Evolutionary conservation across 805 yeast genomes (phyloP).

Genomic region (Kuraishia molischiana): DNA sequence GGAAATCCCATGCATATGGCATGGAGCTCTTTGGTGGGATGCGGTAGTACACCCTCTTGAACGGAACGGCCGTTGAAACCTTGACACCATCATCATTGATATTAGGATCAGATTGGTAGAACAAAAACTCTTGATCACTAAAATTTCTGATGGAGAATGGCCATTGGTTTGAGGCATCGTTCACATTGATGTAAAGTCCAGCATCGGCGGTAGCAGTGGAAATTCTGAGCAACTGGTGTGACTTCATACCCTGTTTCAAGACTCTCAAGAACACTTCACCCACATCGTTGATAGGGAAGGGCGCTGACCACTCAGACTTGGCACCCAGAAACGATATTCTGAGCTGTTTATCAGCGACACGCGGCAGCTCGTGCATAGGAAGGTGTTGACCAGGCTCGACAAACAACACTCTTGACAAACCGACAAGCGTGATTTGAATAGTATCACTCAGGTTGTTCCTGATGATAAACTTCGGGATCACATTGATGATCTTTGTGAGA

Average conservation of each 20-base stretch:
- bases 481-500: constrained; percentile 63
- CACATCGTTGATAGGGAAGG: constrained; percentile 74
- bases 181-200: constrained; percentile 66
- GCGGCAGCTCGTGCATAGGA: constrained; percentile 59
- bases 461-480: constrained; percentile 77
- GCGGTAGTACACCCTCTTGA: constrained; percentile 70
- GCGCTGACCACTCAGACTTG: constrained; percentile 72
- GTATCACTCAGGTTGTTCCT: constrained; percentile 49
- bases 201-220: constrained; percentile 75
- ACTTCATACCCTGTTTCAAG: constrained; percentile 36
- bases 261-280: constrained; percentile 76
- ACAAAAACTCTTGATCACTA: constrained; percentile 75
- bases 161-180: constrained; percentile 73
- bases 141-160: constrained; percentile 89
- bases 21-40: constrained; percentile 87
- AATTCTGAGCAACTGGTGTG: constrained; percentile 57
- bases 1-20: constrained; percentile 98
- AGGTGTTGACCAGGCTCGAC: constrained; percentile 35
- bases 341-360: constrained; percentile 48
- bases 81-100: constrained; percentile 56
- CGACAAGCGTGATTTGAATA: constrained; percentile 57
- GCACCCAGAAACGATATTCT: constrained; percentile 47
- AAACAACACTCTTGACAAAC: constrained; percentile 41
- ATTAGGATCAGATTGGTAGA: constrained; percentile 79
- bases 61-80: constrained; percentile 40